These are phyloP conservation scores for Groenewaldozyma salmanticensis DNA, from an alignment of 805 yeast genomes.

Conservation along the genomic window DNA sequence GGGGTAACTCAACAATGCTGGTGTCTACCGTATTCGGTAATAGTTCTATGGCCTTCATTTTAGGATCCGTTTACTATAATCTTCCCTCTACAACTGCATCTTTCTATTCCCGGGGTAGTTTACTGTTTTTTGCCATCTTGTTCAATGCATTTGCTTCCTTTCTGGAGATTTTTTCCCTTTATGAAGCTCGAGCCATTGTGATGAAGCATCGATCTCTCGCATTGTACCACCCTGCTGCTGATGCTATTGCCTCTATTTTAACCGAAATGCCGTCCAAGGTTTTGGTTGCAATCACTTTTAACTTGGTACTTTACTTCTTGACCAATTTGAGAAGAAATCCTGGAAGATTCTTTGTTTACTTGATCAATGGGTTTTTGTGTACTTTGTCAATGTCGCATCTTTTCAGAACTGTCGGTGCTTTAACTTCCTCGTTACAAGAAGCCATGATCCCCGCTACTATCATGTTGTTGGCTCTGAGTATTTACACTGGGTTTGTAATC, in stretches of 20 bases:
- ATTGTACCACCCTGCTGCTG: constrained; percentile 52
- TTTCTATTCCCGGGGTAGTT: constrained; percentile 49
- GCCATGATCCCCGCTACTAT: constrained; percentile 39
- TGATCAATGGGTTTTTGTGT: constrained; percentile 33
- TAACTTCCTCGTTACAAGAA: constrained; percentile 28
- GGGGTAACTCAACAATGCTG: constrained; percentile 43
- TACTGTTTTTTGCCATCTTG: constrained; percentile 47
- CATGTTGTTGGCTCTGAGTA: constrained; percentile 31
- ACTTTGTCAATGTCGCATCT: constrained; percentile 50
- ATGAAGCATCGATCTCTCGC: constrained; percentile 52
- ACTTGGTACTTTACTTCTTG: constrained; percentile 44
- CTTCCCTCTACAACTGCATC: constrained; percentile 41
- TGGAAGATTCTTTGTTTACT: constrained; percentile 46
- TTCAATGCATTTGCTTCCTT: constrained; percentile 38
- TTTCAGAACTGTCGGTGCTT: constrained; percentile 34
- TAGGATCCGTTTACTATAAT: constrained; percentile 48
- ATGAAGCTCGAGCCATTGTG: constrained; percentile 43
- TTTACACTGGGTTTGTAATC: constrained; percentile 40
- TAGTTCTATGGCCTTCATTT: constrained; percentile 42
- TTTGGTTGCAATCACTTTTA: constrained; percentile 36
- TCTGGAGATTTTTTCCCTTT: constrained; percentile 35
- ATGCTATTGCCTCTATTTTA: constrained; percentile 52
- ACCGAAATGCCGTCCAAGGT: constrained; percentile 48
- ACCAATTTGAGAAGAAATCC: constrained; percentile 42
- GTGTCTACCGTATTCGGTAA: constrained; percentile 36